phyloP scores from a whole-genome alignment of 306 rosid species.

The Cicer pinnatifidum region DNA sequence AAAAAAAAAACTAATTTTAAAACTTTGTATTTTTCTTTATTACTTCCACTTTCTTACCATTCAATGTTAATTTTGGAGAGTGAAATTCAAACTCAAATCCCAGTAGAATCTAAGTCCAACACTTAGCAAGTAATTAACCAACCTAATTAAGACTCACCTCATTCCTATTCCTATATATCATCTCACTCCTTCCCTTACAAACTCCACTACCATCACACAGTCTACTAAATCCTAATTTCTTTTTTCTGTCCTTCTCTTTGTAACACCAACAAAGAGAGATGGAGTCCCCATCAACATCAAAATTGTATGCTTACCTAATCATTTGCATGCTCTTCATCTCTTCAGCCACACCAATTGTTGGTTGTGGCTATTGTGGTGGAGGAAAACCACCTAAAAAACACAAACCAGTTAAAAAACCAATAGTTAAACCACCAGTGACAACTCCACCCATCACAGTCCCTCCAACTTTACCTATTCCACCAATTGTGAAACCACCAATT shows the following conservation, averaged over 20 bases:
- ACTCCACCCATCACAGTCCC: neutral
- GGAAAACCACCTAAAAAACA: slow-evolving; percentile 54
- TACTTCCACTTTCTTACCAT: no score
- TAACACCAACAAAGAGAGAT: slow-evolving; percentile 37
- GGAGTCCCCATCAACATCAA: slow-evolving; percentile 63
- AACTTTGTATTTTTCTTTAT: no score
- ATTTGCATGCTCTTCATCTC: slow-evolving; percentile 81
- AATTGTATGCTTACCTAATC: slow-evolving; percentile 62
- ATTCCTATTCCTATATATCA: slow-evolving; percentile 43
- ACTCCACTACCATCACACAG: neutral
- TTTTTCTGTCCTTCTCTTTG: neutral
- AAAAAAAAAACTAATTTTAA: no score
- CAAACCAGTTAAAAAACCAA: slow-evolving; percentile 49
- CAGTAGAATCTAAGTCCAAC: no score
- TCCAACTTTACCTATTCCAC: neutral
- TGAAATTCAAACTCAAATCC: no score
- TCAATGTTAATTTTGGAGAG: no score
- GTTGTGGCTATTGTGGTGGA: slow-evolving; percentile 60
- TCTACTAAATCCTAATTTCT: neutral
- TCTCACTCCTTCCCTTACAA: slow-evolving; percentile 5
- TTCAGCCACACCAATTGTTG: slow-evolving; percentile 70
- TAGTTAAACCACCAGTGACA: neutral
- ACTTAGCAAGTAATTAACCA: no score
- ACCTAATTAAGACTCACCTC: no score
- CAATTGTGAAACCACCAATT: neutral